Evolutionary conservation across 495 filamentous ascomycete genomes (phyloP).

Genomic region (Penicillium macrosclerotiorum): DNA sequence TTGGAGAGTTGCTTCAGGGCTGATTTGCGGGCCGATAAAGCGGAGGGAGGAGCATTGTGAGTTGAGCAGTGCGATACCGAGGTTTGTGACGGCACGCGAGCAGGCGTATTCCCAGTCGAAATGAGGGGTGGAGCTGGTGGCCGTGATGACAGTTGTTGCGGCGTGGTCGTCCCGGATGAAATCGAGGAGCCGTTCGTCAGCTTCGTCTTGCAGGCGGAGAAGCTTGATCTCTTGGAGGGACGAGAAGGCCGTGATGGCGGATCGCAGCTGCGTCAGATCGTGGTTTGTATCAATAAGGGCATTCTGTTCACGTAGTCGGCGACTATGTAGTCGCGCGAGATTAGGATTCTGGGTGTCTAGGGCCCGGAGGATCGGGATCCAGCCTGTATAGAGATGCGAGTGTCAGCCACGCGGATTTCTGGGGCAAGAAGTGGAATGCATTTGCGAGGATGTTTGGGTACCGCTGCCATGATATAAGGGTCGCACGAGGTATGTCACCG

Average conservation of each 20-base stretch:
- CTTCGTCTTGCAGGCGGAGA: constrained; percentile 59
- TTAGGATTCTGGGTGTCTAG: constrained; percentile 18
- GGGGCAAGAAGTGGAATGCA: constrained; percentile 1
- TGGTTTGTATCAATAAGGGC: constrained; percentile 23
- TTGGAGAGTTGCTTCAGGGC: constrained; percentile 54
- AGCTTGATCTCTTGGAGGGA: constrained; percentile 65
- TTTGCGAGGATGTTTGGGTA: constrained; percentile 32
- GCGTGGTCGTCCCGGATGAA: constrained; percentile 29
- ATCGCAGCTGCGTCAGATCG: constrained; percentile 44
- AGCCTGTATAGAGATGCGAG: constrained; percentile 23
- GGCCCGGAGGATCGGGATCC: constrained; percentile 24
- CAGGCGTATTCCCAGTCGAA: constrained; percentile 65
- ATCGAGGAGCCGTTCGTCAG: constrained; percentile 51
- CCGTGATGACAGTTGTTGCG: constrained; percentile 5
- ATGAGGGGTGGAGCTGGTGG: constrained; percentile 24
- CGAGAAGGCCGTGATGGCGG: constrained; percentile 56
- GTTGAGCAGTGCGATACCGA: constrained; percentile 55
- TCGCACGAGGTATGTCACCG: constrained; percentile 71
- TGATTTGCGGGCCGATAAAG: constrained; percentile 65
- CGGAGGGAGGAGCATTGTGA: constrained; percentile 54
- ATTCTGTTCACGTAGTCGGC: constrained; percentile 34
- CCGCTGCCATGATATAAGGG: constrained; percentile 59
- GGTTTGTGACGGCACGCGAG: constrained; percentile 56
- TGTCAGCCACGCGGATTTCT: constrained; percentile 17
- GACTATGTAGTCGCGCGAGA: constrained; percentile 28